Percentiles rank a stretch among this genome's conserved stretches.
Evolutionary conservation across 306 rosid species (phyloP).

Genomic region (Rosa rugosa): DNA sequence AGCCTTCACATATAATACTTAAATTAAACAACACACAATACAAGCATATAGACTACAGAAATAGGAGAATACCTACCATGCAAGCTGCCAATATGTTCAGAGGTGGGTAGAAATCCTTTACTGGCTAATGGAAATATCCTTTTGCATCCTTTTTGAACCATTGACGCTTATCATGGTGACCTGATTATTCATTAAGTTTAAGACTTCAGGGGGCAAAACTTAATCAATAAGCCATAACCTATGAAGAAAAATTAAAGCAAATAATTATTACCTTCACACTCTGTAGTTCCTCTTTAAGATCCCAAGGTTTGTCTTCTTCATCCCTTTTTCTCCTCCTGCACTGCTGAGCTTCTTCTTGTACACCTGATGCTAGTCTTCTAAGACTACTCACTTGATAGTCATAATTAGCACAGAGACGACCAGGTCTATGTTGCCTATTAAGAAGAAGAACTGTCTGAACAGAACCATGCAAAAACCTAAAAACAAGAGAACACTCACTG

Average conservation of each 20-base stretch:
- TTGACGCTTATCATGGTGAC: no score
- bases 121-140: no score
- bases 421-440: constrained; percentile 39
- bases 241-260: background rate
- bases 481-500: constrained; percentile 8
- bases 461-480: constrained; percentile 76
- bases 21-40: no score
- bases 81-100: no score
- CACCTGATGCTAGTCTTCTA: constrained; percentile 35
- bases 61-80: no score
- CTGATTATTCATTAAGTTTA: no score
- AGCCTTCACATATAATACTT: no score
- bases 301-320: constrained; percentile 56
- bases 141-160: no score
- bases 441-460: constrained; percentile 75
- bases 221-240: no score
- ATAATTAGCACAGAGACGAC: constrained; percentile 69
- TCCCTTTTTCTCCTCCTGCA: constrained; percentile 52
- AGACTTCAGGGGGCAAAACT: no score
- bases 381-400: constrained; percentile 51
- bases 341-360: constrained; percentile 39
- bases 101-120: no score
- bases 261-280: constrained; percentile 52
- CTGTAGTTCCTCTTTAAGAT: constrained; percentile 37
- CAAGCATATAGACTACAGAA: no score